Evolutionary conservation across 495 filamentous ascomycete genomes (phyloP).

Genomic region (Penicillium mononematosum): DNA sequence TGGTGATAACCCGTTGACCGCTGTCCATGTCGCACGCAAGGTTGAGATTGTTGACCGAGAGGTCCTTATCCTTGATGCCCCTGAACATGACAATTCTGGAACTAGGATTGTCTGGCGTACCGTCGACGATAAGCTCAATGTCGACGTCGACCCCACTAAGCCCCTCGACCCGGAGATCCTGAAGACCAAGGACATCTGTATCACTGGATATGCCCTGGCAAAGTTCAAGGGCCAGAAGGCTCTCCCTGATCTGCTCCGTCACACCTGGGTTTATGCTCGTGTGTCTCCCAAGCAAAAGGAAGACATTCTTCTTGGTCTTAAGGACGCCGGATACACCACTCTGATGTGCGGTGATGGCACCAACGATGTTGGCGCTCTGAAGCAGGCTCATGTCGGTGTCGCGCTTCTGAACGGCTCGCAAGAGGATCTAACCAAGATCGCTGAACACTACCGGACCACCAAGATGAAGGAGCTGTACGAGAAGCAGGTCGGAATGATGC

Average conservation of each 20-base stretch:
- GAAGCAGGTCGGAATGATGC: constrained; percentile 88
- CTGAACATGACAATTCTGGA: constrained; percentile 82
- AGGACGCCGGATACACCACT: constrained; percentile 95
- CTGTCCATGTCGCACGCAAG: constrained; percentile 90
- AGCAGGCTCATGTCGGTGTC: constrained; percentile 97
- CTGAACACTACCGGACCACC: constrained; percentile 85
- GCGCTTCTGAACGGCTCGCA: constrained; percentile 93
- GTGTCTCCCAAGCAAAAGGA: constrained; percentile 99
- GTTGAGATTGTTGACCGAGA: constrained; percentile 98
- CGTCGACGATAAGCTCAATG: constrained; percentile 83
- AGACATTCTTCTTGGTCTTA: constrained; percentile 92
- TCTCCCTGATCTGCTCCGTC: constrained; percentile 70
- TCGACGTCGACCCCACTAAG: constrained; percentile 82
- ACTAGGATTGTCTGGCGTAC: constrained; percentile 89
- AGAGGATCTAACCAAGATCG: constrained; percentile 85
- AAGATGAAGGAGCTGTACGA: constrained; percentile 99
- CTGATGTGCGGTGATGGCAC: constrained; percentile 99
- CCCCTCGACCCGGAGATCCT: constrained; percentile 81
- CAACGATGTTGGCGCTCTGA: constrained; percentile 96
- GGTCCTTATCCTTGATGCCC: constrained; percentile 89
- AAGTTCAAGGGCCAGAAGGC: constrained; percentile 81
- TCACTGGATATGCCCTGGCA: constrained; percentile 89
- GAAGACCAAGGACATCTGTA: constrained; percentile 85
- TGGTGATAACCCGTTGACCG: constrained; percentile 95
- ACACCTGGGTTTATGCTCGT: constrained; percentile 97